Conservation (phyloP, 1,139 yeast genomes). For the Kodamaea plutei region DNA sequence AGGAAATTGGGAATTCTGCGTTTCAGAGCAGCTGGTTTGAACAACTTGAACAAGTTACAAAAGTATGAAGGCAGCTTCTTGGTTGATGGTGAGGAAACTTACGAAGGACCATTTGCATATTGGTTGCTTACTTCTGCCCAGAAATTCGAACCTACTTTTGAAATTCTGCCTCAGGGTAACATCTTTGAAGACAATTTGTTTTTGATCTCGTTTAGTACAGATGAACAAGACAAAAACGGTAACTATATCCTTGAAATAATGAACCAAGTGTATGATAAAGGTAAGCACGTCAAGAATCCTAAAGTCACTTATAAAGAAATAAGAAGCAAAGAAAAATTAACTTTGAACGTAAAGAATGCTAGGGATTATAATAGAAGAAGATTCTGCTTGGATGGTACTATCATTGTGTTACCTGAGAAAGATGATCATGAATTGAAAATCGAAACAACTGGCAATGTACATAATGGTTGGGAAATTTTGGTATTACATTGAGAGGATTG, state of each 20-base stretch:
- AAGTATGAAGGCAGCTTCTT: conserved; percentile 42
- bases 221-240: conserved; percentile 18
- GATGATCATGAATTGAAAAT: conserved; percentile 18
- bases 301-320: conserved; percentile 43
- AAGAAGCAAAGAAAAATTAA: conserved; percentile 19
- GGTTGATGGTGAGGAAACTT: conserved; percentile 10
- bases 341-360: conserved; percentile 21
- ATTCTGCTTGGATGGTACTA: conserved; percentile 55
- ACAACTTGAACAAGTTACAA: conserved; percentile 47
- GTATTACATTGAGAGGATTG: conserved; percentile 8
- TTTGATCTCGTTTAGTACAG: conserved; percentile 49
- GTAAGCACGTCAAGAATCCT: conserved; percentile 46
- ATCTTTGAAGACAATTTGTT: conserved; percentile 49
- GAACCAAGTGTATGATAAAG: conserved; percentile 54
- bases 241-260: conserved; percentile 51
- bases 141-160: conserved; percentile 63
- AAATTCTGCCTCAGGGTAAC: conserved; percentile 67
- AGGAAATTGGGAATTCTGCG: conserved; percentile 61
- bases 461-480: conserved; percentile 22
- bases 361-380: conserved; percentile 26
- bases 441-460: conserved; percentile 17
- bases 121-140: conserved; percentile 61
- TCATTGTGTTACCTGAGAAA: conserved; percentile 28
- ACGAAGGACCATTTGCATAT: conserved; percentile 55
- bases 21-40: conserved; percentile 64